Evolutionary conservation across 192 early-diverging fungal genomes (phyloP).

Genomic region (Backusella westeae): DNA sequence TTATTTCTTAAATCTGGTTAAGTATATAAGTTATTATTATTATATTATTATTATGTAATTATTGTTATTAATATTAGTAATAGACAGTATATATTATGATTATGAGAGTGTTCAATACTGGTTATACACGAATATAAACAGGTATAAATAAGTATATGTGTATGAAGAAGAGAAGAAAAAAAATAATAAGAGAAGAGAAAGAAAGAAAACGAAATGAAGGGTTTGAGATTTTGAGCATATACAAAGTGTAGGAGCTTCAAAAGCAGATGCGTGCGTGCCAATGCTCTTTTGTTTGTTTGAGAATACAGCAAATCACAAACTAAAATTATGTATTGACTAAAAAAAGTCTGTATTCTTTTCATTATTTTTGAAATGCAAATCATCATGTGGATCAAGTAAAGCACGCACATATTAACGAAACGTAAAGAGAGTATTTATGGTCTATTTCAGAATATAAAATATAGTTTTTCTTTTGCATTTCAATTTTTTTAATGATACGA

Average conservation of each 20-base stretch:
- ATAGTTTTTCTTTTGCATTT: background rate
- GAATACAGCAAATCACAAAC: background rate
- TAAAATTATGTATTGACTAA: background rate
- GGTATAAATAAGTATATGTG: background rate
- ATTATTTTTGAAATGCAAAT: slow-evolving; percentile 6
- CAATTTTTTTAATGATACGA: background rate
- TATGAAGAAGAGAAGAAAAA: background rate
- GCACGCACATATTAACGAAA: slow-evolving; percentile 2
- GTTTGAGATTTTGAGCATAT: background rate
- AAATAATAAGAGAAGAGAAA: slow-evolving; percentile 9
- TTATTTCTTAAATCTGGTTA: background rate
- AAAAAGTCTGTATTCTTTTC: background rate
- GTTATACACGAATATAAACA: background rate
- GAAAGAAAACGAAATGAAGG: background rate
- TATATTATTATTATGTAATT: background rate
- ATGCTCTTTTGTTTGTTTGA: background rate
- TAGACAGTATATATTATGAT: background rate
- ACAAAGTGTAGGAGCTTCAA: background rate
- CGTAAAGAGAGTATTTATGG: background rate
- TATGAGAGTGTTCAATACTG: background rate
- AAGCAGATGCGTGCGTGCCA: background rate
- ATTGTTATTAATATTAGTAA: background rate
- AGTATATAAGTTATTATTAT: background rate
- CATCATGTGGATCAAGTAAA: background rate
- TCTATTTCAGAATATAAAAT: background rate